Percentiles rank a stretch among this genome's conserved stretches.
These are phyloP conservation scores for Misopates orontium DNA, from an alignment of 257 asterid genomes.

Conservation along the genomic window DNA sequence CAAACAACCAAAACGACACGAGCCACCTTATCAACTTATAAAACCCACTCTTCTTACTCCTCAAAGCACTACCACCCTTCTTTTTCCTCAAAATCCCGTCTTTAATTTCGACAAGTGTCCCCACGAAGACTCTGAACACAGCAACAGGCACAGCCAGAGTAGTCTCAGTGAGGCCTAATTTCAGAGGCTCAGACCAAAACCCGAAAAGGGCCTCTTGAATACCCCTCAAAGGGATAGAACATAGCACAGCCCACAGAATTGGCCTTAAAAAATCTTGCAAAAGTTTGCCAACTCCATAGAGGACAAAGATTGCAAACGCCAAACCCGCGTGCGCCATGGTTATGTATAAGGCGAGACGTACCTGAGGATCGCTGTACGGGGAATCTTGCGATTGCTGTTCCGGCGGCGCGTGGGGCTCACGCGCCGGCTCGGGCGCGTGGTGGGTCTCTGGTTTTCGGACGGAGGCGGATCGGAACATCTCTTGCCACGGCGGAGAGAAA, in stretches of 20 bases:
- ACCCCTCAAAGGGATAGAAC: constrained; percentile 90
- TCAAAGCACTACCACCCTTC: constrained; percentile 34
- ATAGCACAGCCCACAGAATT: constrained; percentile 88
- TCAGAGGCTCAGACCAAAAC: constrained; percentile 87
- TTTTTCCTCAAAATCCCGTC: constrained; percentile 48
- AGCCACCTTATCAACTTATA: constrained; percentile 70
- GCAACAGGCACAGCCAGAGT: constrained; percentile 80
- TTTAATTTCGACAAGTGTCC: constrained; percentile 76
- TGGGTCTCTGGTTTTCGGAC: constrained; percentile 59
- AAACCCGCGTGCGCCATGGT: constrained; percentile 97
- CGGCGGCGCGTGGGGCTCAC: constrained; percentile 30
- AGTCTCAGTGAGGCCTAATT: constrained; percentile 89
- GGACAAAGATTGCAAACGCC: constrained; percentile 58
- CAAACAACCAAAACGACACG: constrained; percentile 86
- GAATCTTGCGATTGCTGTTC: constrained; percentile 22
- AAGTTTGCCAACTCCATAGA: constrained; percentile 75
- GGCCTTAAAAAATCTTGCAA: constrained; percentile 83
- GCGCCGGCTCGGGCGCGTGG: constrained; percentile 39
- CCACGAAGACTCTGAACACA: constrained; percentile 67
- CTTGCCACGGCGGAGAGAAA: constrained; percentile 75
- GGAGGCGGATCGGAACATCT: constrained; percentile 97
- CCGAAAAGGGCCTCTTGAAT: constrained; percentile 80
- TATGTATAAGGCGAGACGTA: constrained; percentile 88
- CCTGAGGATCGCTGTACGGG: constrained; percentile 78
- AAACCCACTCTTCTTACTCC: constrained; percentile 72